Evolutionary conservation across 805 yeast genomes (phyloP).

Genomic region (Starmera dryadoides): DNA sequence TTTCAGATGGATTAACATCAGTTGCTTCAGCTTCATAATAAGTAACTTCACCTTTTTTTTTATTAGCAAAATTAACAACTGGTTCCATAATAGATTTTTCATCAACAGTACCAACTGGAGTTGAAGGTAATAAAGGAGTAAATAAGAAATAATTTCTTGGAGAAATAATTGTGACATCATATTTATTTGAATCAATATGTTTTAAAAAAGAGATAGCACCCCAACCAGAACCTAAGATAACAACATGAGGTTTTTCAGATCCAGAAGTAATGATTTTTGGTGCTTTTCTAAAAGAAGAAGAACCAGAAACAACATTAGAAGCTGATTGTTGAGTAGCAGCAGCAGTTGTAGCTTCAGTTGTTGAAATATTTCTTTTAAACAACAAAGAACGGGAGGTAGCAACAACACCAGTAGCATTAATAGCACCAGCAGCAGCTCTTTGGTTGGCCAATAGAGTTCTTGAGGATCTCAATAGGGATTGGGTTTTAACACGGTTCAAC

Average conservation of each 20-base stretch:
- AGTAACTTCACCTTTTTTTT: slow-evolving; percentile 65
- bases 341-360: slow-evolving; percentile 1
- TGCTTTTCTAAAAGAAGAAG: slow-evolving; percentile 30
- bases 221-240: slow-evolving; percentile 88
- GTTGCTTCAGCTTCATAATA: slow-evolving; percentile 91
- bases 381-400: neutral
- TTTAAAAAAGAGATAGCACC: slow-evolving; percentile 84
- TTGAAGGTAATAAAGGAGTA: slow-evolving; percentile 89
- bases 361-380: neutral
- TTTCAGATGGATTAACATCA: slow-evolving; percentile 67
- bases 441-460: neutral
- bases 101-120: slow-evolving; percentile 86
- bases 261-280: slow-evolving; percentile 27
- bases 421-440: neutral
- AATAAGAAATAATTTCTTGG: slow-evolving; percentile 92
- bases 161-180: slow-evolving; percentile 82
- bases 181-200: slow-evolving; percentile 77
- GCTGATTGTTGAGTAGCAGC: slow-evolving; percentile 8
- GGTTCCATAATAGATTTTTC: slow-evolving; percentile 95
- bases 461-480: neutral
- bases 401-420: neutral
- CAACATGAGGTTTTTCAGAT: slow-evolving; percentile 36
- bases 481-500: neutral
- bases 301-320: slow-evolving; percentile 26
- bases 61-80: slow-evolving; percentile 78